A percentile compares a stretch with the other conserved stretches of the same genome.
Evolutionary conservation across 371 early-diverging fungal species (phyloP).

Genomic region (Smittium mucronatum): DNA sequence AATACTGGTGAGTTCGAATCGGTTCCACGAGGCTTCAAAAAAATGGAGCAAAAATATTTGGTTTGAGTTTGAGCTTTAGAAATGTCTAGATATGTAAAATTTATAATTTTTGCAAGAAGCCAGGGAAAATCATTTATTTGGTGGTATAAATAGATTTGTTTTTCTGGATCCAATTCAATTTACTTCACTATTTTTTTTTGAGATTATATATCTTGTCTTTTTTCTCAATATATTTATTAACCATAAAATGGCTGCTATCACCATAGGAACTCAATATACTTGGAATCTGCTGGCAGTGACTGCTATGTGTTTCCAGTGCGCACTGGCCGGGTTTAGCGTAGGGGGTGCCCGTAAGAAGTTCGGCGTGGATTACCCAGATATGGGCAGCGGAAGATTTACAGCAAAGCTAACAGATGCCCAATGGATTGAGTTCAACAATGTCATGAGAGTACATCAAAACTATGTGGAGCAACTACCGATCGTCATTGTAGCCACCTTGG

Average conservation of each 20-base stretch:
- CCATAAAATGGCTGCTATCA: constrained; percentile 20
- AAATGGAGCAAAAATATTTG: too few relatives aligned
- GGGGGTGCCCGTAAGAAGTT: constrained; percentile 21
- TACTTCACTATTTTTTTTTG: constrained; percentile 18
- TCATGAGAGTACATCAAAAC: constrained; percentile 34
- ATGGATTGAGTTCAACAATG: constrained; percentile 28
- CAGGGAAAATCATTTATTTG: too few relatives aligned
- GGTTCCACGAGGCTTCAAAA: too few relatives aligned
- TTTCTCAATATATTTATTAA: not conserved
- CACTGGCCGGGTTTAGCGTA: constrained; percentile 20
- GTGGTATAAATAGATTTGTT: too few relatives aligned
- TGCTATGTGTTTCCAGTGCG: constrained; percentile 27
- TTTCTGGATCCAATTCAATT: too few relatives aligned
- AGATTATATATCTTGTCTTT: not conserved
- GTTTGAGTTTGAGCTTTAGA: too few relatives aligned
- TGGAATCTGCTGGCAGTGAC: constrained; percentile 30
- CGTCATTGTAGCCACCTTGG: constrained; percentile 24
- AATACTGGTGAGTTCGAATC: too few relatives aligned
- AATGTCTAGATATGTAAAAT: too few relatives aligned
- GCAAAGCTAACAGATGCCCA: constrained; percentile 33
- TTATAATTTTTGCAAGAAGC: too few relatives aligned
- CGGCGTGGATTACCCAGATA: constrained; percentile 30
- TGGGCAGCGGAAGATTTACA: constrained; percentile 31
- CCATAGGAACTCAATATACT: constrained; percentile 29
- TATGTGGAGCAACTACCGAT: constrained; percentile 31